Conservation (phyloP, 352 stramenopile species). For the Phytophthora capsici region DNA sequence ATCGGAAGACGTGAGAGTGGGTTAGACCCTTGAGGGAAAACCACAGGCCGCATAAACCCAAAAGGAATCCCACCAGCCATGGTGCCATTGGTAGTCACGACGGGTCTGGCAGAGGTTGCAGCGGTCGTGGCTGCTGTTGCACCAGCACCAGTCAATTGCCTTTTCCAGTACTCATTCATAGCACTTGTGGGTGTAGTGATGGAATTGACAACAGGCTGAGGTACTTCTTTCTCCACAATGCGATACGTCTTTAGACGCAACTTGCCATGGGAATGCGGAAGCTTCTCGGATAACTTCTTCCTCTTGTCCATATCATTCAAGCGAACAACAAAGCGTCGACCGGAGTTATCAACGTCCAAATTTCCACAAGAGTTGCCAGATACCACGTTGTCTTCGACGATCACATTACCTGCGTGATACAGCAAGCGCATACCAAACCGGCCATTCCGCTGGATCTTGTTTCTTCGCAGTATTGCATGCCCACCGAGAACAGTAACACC, state of each 20-base stretch:
- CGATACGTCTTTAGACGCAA: slow-evolving; percentile 53
- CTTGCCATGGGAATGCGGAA: slow-evolving; percentile 63
- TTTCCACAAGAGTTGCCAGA: slow-evolving; percentile 71
- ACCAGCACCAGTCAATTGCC: slow-evolving; percentile 2
- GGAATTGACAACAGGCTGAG: not conserved
- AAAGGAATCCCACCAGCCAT: slow-evolving; percentile 34
- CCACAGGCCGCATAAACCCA: slow-evolving; percentile 35
- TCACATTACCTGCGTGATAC: slow-evolving; percentile 71
- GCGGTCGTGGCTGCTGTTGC: not conserved
- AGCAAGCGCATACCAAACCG: slow-evolving; percentile 79
- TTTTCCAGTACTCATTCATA: slow-evolving; percentile 31
- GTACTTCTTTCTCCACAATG: slow-evolving; percentile 36
- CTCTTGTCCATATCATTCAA: slow-evolving; percentile 80
- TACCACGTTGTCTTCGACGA: slow-evolving; percentile 81
- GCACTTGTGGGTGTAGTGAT: not conserved
- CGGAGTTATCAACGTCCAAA: slow-evolving; percentile 78
- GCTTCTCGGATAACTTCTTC: slow-evolving; percentile 44
- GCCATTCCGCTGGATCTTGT: slow-evolving; percentile 68
- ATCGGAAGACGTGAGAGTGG: slow-evolving; percentile 30
- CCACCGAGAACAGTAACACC: slow-evolving; percentile 66
- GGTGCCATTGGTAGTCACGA: slow-evolving; percentile 16
- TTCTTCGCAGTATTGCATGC: slow-evolving; percentile 64
- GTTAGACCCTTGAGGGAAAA: slow-evolving; percentile 27
- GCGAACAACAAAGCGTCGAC: slow-evolving; percentile 77
- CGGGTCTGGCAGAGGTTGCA: slow-evolving; percentile 7